These are phyloP conservation scores for Magnusiomyces magnusii DNA, from an alignment of 1,139 yeast species.

Conservation along the genomic window DNA sequence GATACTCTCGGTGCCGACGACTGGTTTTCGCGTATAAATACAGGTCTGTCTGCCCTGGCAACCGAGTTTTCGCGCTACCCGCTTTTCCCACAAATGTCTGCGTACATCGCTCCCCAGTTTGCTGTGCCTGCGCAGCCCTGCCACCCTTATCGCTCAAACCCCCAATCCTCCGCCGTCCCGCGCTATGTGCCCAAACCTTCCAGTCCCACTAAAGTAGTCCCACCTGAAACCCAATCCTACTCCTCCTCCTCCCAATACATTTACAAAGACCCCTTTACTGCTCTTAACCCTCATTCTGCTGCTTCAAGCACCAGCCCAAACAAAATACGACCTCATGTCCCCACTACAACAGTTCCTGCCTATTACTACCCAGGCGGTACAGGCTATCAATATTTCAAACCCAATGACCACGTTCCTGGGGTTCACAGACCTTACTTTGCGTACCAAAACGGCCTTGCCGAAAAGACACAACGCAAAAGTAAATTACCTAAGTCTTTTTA, in stretches of 20 bases:
- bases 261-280: not conserved
- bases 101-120: too few species aligned
- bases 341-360: not conserved
- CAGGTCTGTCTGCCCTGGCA: too few species aligned
- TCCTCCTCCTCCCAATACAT: not conserved
- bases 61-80: too few species aligned
- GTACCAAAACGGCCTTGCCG: not conserved
- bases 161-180: too few species aligned
- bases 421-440: not conserved
- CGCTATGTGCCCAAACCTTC: not conserved
- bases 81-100: too few species aligned
- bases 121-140: too few species aligned
- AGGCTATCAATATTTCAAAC: not conserved
- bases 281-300: not conserved
- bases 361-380: not conserved
- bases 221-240: not conserved
- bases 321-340: not conserved
- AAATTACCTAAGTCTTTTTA: conserved; percentile 4
- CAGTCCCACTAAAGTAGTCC: not conserved
- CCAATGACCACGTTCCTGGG: not conserved
- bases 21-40: too few species aligned
- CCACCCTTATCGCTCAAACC: too few species aligned
- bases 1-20: too few species aligned
- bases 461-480: not conserved
- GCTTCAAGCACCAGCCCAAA: not conserved